phyloP scores from a whole-genome alignment of 2,329 filamentous ascomycete species.

The Ophiostoma triangulosporum region DNA sequence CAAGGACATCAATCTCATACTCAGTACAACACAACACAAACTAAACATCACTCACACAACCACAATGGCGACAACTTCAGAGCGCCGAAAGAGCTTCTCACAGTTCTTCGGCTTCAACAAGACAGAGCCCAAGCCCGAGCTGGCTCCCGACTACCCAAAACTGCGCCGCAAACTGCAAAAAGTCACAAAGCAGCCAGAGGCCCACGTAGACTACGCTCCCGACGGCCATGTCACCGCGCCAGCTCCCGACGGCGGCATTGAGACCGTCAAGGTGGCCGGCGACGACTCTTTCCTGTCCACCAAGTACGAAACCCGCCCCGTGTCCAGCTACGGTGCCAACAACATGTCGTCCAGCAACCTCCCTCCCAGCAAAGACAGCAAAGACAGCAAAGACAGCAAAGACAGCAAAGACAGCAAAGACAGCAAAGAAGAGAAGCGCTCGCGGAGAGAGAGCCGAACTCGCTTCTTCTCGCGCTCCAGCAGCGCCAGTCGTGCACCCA shows the following conservation, averaged over 20 bases:
- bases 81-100: constrained; percentile 14
- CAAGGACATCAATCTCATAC: too few relatives aligned
- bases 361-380: constrained; percentile 8
- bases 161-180: constrained; percentile 24
- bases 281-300: constrained; percentile 8
- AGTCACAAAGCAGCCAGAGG: constrained; percentile 14
- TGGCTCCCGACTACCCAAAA: constrained; percentile 10
- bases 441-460: constrained; percentile 10
- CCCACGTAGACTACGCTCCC: background rate
- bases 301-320: constrained; percentile 6
- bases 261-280: constrained; percentile 8
- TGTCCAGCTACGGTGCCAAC: constrained; percentile 5
- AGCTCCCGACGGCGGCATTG: constrained; percentile 3
- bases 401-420: too few relatives aligned
- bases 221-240: background rate
- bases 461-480: constrained; percentile 7
- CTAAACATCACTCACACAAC: background rate
- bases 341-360: background rate
- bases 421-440: constrained; percentile 13
- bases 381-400: too few relatives aligned
- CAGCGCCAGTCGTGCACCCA: constrained; percentile 6
- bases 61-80: constrained; percentile 10
- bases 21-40: background rate
- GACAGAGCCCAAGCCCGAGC: constrained; percentile 2
- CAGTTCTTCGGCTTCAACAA: constrained; percentile 12